phyloP scores from a whole-genome alignment of 164 flowering plant species.

The Echeveria elegans region DNA sequence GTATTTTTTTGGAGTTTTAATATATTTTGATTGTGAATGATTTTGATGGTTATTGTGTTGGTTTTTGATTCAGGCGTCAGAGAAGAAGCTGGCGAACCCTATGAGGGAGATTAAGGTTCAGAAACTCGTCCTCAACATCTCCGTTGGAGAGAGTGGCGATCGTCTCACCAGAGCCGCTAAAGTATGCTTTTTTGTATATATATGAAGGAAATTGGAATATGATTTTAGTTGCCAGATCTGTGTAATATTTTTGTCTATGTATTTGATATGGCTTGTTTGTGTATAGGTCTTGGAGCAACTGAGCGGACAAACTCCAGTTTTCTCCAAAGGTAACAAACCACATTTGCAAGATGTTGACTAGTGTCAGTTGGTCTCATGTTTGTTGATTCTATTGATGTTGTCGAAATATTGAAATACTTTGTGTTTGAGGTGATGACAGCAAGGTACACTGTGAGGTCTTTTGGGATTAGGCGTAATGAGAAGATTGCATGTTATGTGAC shows the following conservation, averaged over 20 bases:
- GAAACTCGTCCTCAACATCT: constrained; percentile 51
- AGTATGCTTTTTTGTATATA: constrained; percentile 15
- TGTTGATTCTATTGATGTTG: not conserved
- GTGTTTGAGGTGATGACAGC: constrained; percentile 1
- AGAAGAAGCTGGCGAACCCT: constrained; percentile 42
- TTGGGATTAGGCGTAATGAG: constrained; percentile 40
- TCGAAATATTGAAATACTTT: not conserved
- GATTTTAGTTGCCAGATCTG: too few species aligned
- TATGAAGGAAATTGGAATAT: too few species aligned
- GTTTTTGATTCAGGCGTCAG: constrained; percentile 30
- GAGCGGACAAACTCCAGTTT: constrained; percentile 41
- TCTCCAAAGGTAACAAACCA: constrained; percentile 31
- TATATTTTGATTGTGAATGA: too few species aligned
- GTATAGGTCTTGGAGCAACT: constrained; percentile 39
- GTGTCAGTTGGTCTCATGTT: too few species aligned
- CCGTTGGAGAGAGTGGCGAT: constrained; percentile 51
- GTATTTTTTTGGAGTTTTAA: not conserved
- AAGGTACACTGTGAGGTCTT: constrained; percentile 34
- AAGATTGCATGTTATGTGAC: constrained; percentile 41
- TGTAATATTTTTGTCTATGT: too few species aligned
- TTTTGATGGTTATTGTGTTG: not conserved
- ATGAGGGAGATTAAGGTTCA: constrained; percentile 53
- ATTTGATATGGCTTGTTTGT: not conserved
- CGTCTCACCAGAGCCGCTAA: constrained; percentile 49
- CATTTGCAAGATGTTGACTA: not conserved